phyloP scores from a whole-genome alignment of 108 stramenopile genomes.

The Nitzschia sp. region DNA sequence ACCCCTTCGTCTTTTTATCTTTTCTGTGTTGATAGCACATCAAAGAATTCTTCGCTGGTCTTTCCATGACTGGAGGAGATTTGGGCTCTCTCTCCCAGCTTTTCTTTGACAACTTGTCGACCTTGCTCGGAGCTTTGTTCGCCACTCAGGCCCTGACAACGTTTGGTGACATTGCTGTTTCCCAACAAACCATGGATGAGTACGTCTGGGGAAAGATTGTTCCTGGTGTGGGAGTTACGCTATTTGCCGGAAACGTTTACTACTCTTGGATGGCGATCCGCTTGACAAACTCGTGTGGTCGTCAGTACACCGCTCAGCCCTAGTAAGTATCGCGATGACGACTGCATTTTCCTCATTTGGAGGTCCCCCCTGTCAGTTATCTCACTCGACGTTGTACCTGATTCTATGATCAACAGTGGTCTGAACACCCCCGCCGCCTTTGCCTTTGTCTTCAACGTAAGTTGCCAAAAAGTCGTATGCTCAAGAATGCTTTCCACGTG shows the following conservation, averaged over 20 bases:
- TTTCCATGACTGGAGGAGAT: slow-evolving; percentile 37
- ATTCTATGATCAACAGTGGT: too few relatives aligned
- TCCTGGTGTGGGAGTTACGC: slow-evolving; percentile 62
- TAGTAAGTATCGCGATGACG: too few relatives aligned
- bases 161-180: slow-evolving; percentile 23
- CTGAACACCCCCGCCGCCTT: slow-evolving; percentile 79
- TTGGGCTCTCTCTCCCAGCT: slow-evolving; percentile 45
- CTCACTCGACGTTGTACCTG: too few relatives aligned
- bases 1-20: too few relatives aligned
- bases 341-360: too few relatives aligned
- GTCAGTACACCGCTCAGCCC: slow-evolving; percentile 66
- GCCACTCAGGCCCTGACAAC: slow-evolving; percentile 39
- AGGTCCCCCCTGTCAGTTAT: too few relatives aligned
- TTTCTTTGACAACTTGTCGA: slow-evolving; percentile 75
- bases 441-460: slow-evolving; percentile 64
- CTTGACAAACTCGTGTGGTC: slow-evolving; percentile 38
- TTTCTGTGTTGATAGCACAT: not conserved
- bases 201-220: slow-evolving; percentile 55
- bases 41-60: slow-evolving; percentile 1
- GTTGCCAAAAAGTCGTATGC: too few relatives aligned
- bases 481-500: too few relatives aligned
- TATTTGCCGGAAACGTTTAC: slow-evolving; percentile 45
- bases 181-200: slow-evolving; percentile 24
- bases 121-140: slow-evolving; percentile 51
- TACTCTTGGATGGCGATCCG: slow-evolving; percentile 57